phyloP scores from a whole-genome alignment of 305 asterid species.

The Rubia tinctorum region DNA sequence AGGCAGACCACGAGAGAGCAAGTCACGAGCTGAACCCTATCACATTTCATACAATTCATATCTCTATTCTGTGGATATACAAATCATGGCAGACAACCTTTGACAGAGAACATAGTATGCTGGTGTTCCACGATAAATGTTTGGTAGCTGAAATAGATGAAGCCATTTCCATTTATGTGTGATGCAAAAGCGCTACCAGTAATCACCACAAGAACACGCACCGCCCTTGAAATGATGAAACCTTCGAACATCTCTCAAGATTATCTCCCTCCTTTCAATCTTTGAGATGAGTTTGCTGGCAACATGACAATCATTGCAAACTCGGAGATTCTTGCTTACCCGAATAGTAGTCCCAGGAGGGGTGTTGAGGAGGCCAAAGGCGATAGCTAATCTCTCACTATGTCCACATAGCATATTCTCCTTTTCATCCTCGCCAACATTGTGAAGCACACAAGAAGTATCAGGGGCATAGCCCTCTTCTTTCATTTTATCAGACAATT shows the following conservation, averaged over 20 bases:
- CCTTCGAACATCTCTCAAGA: constrained; percentile 12
- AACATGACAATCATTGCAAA: constrained; percentile 11
- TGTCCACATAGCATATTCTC: constrained; percentile 73
- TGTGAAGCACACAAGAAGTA: constrained; percentile 80
- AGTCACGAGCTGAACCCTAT: too few relatives aligned
- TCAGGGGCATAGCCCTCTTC: constrained; percentile 73
- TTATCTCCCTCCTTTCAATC: constrained; percentile 10
- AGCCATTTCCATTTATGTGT: too few relatives aligned
- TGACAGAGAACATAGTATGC: background rate
- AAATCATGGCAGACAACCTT: background rate
- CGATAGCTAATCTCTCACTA: constrained; percentile 78
- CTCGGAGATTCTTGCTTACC: constrained; percentile 3
- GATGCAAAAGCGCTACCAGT: background rate
- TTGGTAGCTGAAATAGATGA: background rate
- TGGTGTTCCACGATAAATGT: background rate
- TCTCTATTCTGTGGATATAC: background rate
- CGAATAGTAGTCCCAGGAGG: constrained; percentile 3
- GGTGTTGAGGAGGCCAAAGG: constrained; percentile 48
- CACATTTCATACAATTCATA: background rate
- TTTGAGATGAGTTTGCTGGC: background rate
- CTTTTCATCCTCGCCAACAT: constrained; percentile 67
- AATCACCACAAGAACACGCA: constrained; percentile 10
- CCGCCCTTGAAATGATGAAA: constrained; percentile 6
- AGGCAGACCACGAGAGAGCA: too few relatives aligned
- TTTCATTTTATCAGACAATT: constrained; percentile 50